These are phyloP conservation scores for Leccinellum rugosiceps DNA, from an alignment of 768 basidiomycete genomes.

Conservation along the genomic window DNA sequence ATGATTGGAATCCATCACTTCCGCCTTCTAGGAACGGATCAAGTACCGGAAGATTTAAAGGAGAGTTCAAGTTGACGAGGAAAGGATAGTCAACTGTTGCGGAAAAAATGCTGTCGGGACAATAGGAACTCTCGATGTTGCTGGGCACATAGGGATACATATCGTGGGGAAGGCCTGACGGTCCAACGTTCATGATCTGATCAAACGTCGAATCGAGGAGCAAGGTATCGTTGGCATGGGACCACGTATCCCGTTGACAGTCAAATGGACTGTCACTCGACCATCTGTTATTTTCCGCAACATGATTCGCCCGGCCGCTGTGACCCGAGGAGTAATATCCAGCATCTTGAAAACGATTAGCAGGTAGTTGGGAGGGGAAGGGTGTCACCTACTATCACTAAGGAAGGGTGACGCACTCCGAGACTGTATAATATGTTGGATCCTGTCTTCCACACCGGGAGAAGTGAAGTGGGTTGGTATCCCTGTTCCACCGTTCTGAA, in stretches of 20 bases:
- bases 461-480: constrained; percentile 12
- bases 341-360: constrained; percentile 15
- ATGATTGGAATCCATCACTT: constrained; percentile 16
- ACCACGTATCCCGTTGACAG: constrained; percentile 4
- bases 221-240: not conserved
- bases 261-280: constrained; percentile 1
- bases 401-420: constrained; percentile 4
- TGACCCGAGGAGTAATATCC: not conserved
- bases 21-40: constrained; percentile 16
- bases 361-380: not conserved
- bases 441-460: not conserved
- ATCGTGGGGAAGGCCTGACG: not conserved
- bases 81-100: constrained; percentile 6
- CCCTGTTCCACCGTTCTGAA: constrained; percentile 12
- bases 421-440: not conserved
- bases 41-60: constrained; percentile 6
- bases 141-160: constrained; percentile 1
- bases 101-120: constrained; percentile 4
- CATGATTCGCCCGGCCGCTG: not conserved
- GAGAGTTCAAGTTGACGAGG: not conserved
- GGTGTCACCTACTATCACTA: constrained; percentile 13
- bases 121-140: constrained; percentile 1
- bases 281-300: constrained; percentile 3
- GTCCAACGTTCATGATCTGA: not conserved
- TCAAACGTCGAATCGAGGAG: constrained; percentile 2